Evolutionary conservation across 345 rosid species (phyloP).

Genomic region (Eucalyptus marginata): DNA sequence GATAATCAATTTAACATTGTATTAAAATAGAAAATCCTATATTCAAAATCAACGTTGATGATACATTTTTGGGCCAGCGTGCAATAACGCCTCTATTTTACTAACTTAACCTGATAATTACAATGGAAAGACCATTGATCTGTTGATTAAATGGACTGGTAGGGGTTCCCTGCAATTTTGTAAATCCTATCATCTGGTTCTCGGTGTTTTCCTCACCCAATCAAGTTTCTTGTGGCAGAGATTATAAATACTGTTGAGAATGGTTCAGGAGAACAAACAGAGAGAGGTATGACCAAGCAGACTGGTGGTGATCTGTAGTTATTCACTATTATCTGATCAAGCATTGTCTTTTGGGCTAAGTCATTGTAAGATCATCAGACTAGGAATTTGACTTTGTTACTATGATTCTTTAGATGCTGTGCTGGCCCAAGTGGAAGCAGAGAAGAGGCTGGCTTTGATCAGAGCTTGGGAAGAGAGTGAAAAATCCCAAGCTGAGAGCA

Average conservation of each 20-base stretch:
- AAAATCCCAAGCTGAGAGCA: slow-evolving; percentile 70
- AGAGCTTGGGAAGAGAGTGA: slow-evolving; percentile 82
- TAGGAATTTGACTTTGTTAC: neutral
- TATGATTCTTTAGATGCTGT: slow-evolving; percentile 13
- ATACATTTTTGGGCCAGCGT: neutral
- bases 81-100: neutral
- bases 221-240: slow-evolving; percentile 1
- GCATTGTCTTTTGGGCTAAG: neutral
- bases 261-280: neutral
- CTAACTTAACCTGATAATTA: neutral
- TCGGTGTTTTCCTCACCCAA: neutral
- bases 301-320: neutral
- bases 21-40: neutral
- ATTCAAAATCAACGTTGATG: neutral
- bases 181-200: neutral
- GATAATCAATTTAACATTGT: neutral
- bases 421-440: slow-evolving; percentile 33
- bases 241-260: neutral
- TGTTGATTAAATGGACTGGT: neutral
- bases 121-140: neutral
- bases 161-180: neutral
- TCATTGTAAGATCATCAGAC: neutral
- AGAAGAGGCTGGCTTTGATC: slow-evolving; percentile 47
- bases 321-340: neutral
- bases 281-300: neutral